Percentiles rank a stretch among this genome's conserved stretches.
phyloP scores from a whole-genome alignment of 768 basidiomycete genomes.

The Crucibulum laeve region DNA sequence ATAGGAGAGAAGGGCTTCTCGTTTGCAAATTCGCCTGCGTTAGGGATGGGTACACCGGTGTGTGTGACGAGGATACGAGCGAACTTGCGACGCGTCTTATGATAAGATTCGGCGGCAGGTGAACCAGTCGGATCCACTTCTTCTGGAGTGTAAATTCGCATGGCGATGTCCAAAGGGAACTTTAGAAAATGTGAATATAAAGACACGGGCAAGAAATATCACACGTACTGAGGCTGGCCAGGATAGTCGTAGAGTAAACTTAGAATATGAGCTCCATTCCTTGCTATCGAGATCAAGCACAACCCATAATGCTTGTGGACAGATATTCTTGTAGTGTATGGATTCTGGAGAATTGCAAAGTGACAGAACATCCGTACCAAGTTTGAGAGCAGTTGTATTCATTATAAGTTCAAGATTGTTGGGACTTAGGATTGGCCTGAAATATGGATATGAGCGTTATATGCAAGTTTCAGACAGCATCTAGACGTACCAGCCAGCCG shows the following conservation, averaged over 20 bases:
- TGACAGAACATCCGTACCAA: conserved; percentile 21
- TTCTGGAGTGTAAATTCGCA: conserved; percentile 25
- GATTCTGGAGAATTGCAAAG: neutral
- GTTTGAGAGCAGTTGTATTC: conserved; percentile 36
- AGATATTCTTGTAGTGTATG: conserved; percentile 9
- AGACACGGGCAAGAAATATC: neutral
- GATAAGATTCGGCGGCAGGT: conserved; percentile 2
- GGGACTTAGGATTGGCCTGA: conserved; percentile 36
- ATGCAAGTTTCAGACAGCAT: conserved; percentile 1
- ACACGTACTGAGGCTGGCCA: conserved; percentile 53
- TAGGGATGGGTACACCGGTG: conserved; percentile 47
- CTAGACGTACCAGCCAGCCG: conserved; percentile 22
- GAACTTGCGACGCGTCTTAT: conserved; percentile 38
- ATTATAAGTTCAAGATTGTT: conserved; percentile 27
- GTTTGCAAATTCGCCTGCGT: conserved; percentile 2
- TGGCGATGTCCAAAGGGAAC: conserved; percentile 22
- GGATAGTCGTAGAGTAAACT: conserved; percentile 49
- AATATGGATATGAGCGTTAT: neutral
- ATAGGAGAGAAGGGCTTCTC: neutral
- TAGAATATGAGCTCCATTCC: conserved; percentile 33
- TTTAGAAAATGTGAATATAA: conserved; percentile 5
- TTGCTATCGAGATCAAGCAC: conserved; percentile 37
- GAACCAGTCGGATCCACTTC: conserved; percentile 14
- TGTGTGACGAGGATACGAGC: conserved; percentile 55
- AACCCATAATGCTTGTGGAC: conserved; percentile 45